These are phyloP conservation scores for Zygotorulaspora chibaensis DNA, from an alignment of 805 yeast species.

Conservation along the genomic window DNA sequence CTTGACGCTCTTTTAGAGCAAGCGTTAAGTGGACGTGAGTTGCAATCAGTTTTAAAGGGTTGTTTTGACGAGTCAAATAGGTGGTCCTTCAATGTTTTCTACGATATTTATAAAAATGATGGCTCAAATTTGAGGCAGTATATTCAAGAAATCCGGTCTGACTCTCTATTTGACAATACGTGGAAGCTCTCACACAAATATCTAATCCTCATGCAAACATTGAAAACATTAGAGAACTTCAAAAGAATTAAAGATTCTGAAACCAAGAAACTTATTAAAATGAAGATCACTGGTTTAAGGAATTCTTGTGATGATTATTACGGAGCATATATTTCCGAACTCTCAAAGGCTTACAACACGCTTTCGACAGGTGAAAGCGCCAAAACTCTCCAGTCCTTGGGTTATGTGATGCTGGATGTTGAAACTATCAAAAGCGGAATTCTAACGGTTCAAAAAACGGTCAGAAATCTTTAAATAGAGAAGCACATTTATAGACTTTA, in stretches of 20 bases:
- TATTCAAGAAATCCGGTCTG: not conserved
- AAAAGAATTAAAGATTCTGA: slow-evolving; percentile 25
- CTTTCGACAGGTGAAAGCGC: slow-evolving; percentile 7
- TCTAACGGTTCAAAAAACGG: slow-evolving; percentile 18
- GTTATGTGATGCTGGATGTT: slow-evolving; percentile 10
- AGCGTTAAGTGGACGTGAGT: not conserved
- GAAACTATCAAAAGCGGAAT: slow-evolving; percentile 8
- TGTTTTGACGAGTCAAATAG: slow-evolving; percentile 11
- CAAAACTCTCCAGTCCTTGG: slow-evolving; percentile 10
- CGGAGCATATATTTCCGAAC: slow-evolving; percentile 8
- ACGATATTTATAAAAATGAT: slow-evolving; percentile 21
- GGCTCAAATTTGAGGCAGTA: slow-evolving; percentile 9
- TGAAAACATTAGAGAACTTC: slow-evolving; percentile 29
- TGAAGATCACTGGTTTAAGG: slow-evolving; percentile 17
- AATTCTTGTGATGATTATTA: slow-evolving; percentile 22
- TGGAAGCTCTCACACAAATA: slow-evolving; percentile 28
- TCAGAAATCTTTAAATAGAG: slow-evolving; percentile 15
- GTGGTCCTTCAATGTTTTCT: slow-evolving; percentile 22
- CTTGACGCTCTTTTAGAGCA: slow-evolving; percentile 11
- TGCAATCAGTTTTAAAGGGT: slow-evolving; percentile 1
- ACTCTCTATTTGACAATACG: slow-evolving; percentile 1
- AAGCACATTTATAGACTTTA: not conserved
- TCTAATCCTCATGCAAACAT: slow-evolving; percentile 21
- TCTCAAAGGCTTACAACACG: slow-evolving; percentile 6
- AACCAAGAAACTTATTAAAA: slow-evolving; percentile 18